A percentile compares a stretch with the other conserved stretches of the same genome.
Conservation (phyloP, 2,329 filamentous ascomycete genomes). For the Aureobasidium mangrovei region DNA sequence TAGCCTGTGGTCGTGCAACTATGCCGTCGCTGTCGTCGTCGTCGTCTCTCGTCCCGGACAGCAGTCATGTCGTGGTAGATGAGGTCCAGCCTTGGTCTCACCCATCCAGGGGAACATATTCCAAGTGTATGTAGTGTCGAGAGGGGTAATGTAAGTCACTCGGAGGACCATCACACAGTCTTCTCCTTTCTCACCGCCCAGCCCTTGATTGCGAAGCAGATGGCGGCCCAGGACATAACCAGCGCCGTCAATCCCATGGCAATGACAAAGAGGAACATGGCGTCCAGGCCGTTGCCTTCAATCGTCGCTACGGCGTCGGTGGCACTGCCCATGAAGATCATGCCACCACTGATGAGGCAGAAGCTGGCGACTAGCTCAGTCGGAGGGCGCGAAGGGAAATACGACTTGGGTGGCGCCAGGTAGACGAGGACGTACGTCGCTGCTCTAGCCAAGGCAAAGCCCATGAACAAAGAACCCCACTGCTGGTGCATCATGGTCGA, state of each 20-base stretch:
- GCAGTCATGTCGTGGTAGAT: too few species aligned
- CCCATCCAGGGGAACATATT: too few species aligned
- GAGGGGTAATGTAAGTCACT: too few species aligned
- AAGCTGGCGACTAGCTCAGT: constrained; percentile 77
- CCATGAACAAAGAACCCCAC: constrained; percentile 76
- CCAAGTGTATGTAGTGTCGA: too few species aligned
- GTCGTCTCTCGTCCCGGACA: not conserved
- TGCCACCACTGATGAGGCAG: constrained; percentile 72
- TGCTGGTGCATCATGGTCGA: constrained; percentile 85
- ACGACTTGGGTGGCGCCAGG: constrained; percentile 65
- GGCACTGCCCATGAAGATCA: constrained; percentile 84
- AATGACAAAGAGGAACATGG: constrained; percentile 89
- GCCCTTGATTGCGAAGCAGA: constrained; percentile 75
- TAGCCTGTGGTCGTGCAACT: not conserved
- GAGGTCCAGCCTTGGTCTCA: too few species aligned
- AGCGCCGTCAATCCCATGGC: constrained; percentile 75
- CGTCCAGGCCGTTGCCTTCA: constrained; percentile 67
- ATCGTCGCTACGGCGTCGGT: constrained; percentile 69
- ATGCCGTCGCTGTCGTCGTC: not conserved
- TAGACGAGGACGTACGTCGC: constrained; percentile 72
- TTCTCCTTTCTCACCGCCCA: constrained; percentile 53
- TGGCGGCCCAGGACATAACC: constrained; percentile 75
- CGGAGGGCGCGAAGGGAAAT: constrained; percentile 72
- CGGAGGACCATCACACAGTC: not conserved
- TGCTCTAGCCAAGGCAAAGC: constrained; percentile 64